Evolutionary conservation across 768 basidiomycete species (phyloP).

Genomic region (Hysterangium stoloniferum): DNA sequence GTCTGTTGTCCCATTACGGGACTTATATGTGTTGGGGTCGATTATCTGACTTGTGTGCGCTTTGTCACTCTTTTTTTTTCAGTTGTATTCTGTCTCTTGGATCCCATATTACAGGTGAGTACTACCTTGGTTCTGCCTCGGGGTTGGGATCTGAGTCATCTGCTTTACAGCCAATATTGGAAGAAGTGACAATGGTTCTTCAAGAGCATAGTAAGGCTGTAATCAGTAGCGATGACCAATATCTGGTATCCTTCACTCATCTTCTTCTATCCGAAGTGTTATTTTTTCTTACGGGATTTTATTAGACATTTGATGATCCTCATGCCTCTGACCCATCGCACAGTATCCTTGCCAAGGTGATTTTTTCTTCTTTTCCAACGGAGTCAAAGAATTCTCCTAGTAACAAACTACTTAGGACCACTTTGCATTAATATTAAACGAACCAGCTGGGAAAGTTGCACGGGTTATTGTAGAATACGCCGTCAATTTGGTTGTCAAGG

Average conservation of each 20-base stretch:
- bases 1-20: conserved; percentile 15
- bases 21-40: too few species aligned
- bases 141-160: background rate
- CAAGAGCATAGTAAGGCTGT: conserved; percentile 60
- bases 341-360: conserved; percentile 60
- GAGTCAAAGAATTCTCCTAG: too few species aligned
- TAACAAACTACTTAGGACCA: conserved; percentile 43
- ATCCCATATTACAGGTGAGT: conserved; percentile 53
- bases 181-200: conserved; percentile 48
- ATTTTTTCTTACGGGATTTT: background rate
- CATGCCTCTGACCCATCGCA: conserved; percentile 68
- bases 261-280: background rate
- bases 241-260: conserved; percentile 31
- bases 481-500: conserved; percentile 51
- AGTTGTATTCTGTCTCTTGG: conserved; percentile 61
- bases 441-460: conserved; percentile 69
- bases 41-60: conserved; percentile 5
- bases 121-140: background rate
- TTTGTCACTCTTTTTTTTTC: background rate
- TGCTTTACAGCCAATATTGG: conserved; percentile 46
- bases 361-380: background rate
- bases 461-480: conserved; percentile 55
- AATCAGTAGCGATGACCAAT: conserved; percentile 64
- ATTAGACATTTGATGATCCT: conserved; percentile 58
- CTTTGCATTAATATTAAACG: conserved; percentile 63